A percentile compares a stretch with the other conserved stretches of the same genome.
Evolutionary conservation across 495 filamentous ascomycete genomes (phyloP).

Genomic region (Geopyxis carbonaria): DNA sequence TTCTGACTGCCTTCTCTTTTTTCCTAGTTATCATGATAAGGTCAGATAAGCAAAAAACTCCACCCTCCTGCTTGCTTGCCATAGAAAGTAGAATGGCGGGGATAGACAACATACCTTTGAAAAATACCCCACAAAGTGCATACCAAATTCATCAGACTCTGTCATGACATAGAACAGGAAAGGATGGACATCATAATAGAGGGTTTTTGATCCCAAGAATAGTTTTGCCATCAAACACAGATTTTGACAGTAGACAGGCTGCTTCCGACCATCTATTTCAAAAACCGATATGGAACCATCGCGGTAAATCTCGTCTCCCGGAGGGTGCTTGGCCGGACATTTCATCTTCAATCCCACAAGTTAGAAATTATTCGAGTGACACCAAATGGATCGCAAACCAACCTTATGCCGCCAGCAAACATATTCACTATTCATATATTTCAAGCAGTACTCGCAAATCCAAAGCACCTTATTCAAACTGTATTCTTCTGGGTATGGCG

Average conservation of each 20-base stretch:
- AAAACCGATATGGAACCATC: constrained; percentile 85
- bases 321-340: constrained; percentile 88
- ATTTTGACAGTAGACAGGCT: constrained; percentile 95
- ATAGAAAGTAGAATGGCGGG: constrained; percentile 1
- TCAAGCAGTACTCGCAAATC: constrained; percentile 97
- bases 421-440: constrained; percentile 98
- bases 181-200: constrained; percentile 97
- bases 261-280: constrained; percentile 91
- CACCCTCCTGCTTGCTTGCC: not conserved
- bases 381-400: constrained; percentile 1
- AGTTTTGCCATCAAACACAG: constrained; percentile 89
- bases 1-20: constrained; percentile 89
- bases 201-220: constrained; percentile 89
- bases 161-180: constrained; percentile 98
- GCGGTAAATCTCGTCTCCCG: constrained; percentile 96
- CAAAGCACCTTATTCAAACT: constrained; percentile 86
- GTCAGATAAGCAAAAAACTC: constrained; percentile 2
- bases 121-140: constrained; percentile 97
- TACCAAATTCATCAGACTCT: constrained; percentile 81
- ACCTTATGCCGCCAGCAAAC: constrained; percentile 96
- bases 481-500: constrained; percentile 95
- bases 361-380: not conserved
- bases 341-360: constrained; percentile 32
- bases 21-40: constrained; percentile 32
- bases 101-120: constrained; percentile 43